Percentiles rank a stretch among this genome's conserved stretches.
These are phyloP conservation scores for Penicillium rolfsii DNA, from an alignment of 2,329 filamentous ascomycete species.

Conservation along the genomic window DNA sequence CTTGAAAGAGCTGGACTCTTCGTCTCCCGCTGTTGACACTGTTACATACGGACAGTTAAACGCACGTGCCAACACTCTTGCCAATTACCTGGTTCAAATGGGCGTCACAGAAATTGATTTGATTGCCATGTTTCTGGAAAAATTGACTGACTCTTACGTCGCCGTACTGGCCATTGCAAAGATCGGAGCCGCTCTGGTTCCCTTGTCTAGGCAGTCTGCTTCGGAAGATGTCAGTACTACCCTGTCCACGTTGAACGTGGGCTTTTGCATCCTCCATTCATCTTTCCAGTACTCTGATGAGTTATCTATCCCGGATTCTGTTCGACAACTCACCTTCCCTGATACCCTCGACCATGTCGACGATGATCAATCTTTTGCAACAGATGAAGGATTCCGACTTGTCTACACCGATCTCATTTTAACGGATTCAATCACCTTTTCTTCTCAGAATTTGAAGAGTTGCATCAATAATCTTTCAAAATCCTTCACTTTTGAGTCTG, in stretches of 20 bases:
- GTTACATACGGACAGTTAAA: conserved; percentile 71
- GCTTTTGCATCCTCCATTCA: conserved; percentile 48
- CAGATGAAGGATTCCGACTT: conserved; percentile 50
- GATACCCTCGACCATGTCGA: conserved; percentile 20
- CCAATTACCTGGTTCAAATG: conserved; percentile 55
- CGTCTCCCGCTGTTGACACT: conserved; percentile 39
- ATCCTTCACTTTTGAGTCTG: conserved; percentile 63
- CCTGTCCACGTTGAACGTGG: conserved; percentile 61
- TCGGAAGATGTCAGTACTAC: conserved; percentile 63
- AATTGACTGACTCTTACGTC: conserved; percentile 72
- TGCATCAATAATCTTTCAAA: conserved; percentile 70
- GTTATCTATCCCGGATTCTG: conserved; percentile 12
- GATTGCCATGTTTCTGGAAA: conserved; percentile 77
- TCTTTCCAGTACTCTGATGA: not conserved
- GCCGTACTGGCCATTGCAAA: conserved; percentile 76
- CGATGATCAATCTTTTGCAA: conserved; percentile 16
- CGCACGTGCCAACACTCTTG: conserved; percentile 64
- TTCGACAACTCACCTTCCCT: conserved; percentile 21
- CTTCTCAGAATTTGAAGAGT: conserved; percentile 73
- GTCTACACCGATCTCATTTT: conserved; percentile 73
- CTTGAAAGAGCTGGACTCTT: conserved; percentile 44
- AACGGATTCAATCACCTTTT: conserved; percentile 74
- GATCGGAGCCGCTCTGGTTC: conserved; percentile 76
- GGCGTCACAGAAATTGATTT: conserved; percentile 59
- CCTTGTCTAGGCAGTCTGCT: conserved; percentile 74